phyloP scores from a whole-genome alignment of 352 stramenopile species.

The Phytophthora cactorum region DNA sequence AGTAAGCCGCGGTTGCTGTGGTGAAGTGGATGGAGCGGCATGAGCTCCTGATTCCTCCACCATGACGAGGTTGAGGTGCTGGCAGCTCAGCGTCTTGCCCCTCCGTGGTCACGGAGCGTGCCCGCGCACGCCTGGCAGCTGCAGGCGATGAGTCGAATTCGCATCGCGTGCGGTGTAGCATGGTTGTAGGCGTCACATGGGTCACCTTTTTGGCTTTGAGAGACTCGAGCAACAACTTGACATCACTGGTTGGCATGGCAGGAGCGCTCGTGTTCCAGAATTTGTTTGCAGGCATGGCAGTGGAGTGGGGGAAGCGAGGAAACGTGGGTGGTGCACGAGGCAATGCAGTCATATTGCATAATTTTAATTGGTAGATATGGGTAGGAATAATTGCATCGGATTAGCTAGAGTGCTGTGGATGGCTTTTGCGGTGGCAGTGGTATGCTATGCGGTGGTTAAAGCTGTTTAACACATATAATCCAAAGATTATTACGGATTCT shows the following conservation, averaged over 20 bases:
- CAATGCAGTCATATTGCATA: not conserved
- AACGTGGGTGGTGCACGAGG: not conserved
- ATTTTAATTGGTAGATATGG: not conserved
- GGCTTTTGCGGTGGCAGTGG: not conserved
- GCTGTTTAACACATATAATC: constrained; percentile 10
- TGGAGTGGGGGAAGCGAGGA: not conserved
- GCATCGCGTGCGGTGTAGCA: constrained; percentile 2
- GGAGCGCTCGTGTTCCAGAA: not conserved
- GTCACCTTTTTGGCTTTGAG: constrained; percentile 10
- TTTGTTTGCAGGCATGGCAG: not conserved
- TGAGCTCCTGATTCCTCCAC: constrained; percentile 5
- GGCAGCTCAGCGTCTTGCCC: not conserved
- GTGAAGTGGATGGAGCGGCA: not conserved
- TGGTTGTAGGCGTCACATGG: constrained; percentile 11
- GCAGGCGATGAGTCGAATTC: not conserved
- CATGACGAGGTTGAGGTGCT: not conserved
- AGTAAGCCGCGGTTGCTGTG: not conserved
- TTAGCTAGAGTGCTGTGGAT: not conserved
- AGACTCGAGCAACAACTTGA: constrained; percentile 12
- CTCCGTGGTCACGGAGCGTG: constrained; percentile 11
- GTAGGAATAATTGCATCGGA: not conserved
- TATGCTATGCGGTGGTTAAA: not conserved
- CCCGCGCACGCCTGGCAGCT: not conserved
- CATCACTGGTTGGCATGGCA: not conserved
- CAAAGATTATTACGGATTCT: constrained; percentile 11